Evolutionary conservation across 1,284 basidiomycete genomes (phyloP), one percentile per base, ranked within the genome.

Genomic region (Rhodotorula glutinis): DNA sequence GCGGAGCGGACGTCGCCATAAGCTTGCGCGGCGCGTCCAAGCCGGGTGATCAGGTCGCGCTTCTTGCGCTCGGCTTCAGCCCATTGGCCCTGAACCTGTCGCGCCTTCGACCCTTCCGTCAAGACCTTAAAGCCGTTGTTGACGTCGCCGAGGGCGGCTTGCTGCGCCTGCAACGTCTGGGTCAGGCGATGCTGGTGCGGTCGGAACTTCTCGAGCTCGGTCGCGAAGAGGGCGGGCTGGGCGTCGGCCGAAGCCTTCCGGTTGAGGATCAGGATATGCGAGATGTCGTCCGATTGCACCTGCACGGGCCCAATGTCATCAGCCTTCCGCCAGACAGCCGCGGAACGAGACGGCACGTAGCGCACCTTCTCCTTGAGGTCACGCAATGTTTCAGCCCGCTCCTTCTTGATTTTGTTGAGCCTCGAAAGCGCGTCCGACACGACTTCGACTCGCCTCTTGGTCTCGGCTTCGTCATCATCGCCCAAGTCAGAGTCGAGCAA

Each of bases 251-350:
- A 85, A 13, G 63, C 69, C 23, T 93, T 88, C 21, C 92, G 87
- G 77, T 97, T 96, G 60, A 98, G 85, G 3, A 98, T 85, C 1
- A 98, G 85, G 1, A 97, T 82, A 77, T 96, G 92, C 0, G 94
- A 98, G 14, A 98, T 95, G 75, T 98, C 96, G 79, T 98, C 96
- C 40, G 84, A 83, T 85, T 97, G 96, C 55, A 98, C 86, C 91
- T 94, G 76, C 47, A 16, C 23, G 43, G 27, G 41, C 10, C 25
- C 52, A 21, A 19, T 30, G n/a, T n/a, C n/a, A n/a, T n/a, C n/a
- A n/a, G n/a, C n/a, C n/a, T n/a, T n/a, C n/a, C n/a, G n/a, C n/a
- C n/a, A n/a, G n/a, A n/a, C n/a, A n/a, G n/a, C n/a, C n/a, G n/a
- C n/a, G n/a, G n/a, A n/a, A n/a, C n/a, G n/a, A n/a, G n/a, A n/a